Evolutionary conservation across 768 basidiomycete species (phyloP).

Genomic region (Termitomyces sp.): DNA sequence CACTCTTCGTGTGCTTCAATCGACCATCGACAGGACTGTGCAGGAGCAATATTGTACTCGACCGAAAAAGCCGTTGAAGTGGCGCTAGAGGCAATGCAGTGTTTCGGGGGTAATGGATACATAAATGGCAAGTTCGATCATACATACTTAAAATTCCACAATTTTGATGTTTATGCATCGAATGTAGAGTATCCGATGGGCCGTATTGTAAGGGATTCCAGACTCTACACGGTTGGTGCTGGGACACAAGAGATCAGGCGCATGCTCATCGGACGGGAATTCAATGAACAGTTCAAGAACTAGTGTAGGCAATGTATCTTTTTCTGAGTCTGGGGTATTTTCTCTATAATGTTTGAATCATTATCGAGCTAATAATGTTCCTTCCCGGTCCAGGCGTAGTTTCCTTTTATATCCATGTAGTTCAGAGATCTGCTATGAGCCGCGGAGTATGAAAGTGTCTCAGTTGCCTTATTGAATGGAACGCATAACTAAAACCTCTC

Average conservation of each 20-base stretch:
- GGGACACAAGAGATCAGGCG: slow-evolving; percentile 94
- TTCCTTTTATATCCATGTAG: slow-evolving; percentile 13
- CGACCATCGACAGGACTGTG: slow-evolving; percentile 67
- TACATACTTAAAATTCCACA: background rate
- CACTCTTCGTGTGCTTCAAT: background rate
- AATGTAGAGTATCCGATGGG: slow-evolving; percentile 81
- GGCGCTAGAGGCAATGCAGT: slow-evolving; percentile 88
- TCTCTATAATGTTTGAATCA: slow-evolving; percentile 7
- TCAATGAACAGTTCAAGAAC: slow-evolving; percentile 61
- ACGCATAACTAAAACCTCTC: slow-evolving; percentile 14
- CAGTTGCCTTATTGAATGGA: slow-evolving; percentile 17
- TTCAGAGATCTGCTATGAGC: slow-evolving; percentile 11
- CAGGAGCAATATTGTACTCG: slow-evolving; percentile 90
- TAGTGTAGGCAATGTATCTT: slow-evolving; percentile 7
- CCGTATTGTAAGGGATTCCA: slow-evolving; percentile 79
- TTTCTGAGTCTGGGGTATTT: slow-evolving; percentile 1
- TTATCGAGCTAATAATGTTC: slow-evolving; percentile 7
- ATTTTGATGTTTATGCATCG: background rate
- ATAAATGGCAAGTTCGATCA: slow-evolving; percentile 63
- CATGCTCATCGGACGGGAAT: slow-evolving; percentile 92
- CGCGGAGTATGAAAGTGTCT: slow-evolving; percentile 19
- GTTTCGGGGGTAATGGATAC: slow-evolving; percentile 92
- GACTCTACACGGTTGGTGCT: slow-evolving; percentile 92
- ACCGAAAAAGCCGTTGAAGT: slow-evolving; percentile 92
- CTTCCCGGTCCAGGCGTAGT: slow-evolving; percentile 13